phyloP scores from a whole-genome alignment of 805 yeast genomes.

The Suhomyces canberraensis region DNA sequence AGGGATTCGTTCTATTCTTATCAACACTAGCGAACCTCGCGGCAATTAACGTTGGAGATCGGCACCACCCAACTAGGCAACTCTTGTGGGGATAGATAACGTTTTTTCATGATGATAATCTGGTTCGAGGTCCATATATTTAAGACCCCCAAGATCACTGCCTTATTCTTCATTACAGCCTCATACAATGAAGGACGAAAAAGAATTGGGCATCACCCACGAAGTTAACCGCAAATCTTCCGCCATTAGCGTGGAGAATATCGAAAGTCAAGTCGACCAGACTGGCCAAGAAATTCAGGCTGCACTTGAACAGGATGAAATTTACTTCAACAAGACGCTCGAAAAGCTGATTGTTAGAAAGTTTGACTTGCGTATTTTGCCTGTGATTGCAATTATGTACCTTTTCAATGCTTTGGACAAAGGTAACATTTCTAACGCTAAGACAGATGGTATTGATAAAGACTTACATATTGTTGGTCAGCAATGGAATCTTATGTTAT shows the following conservation, averaged over 20 bases:
- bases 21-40: neutral
- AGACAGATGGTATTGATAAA: conserved; percentile 42
- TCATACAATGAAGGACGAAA: conserved; percentile 6
- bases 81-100: conserved; percentile 1
- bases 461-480: conserved; percentile 41
- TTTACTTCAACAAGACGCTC: conserved; percentile 14
- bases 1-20: neutral
- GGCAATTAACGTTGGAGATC: neutral
- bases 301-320: conserved; percentile 1
- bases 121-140: too few relatives aligned
- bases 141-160: too few relatives aligned
- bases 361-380: conserved; percentile 43
- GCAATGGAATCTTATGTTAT: conserved; percentile 45
- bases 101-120: too few relatives aligned
- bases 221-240: conserved; percentile 7
- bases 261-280: neutral
- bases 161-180: too few relatives aligned
- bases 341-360: conserved; percentile 37
- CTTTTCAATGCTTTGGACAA: conserved; percentile 48
- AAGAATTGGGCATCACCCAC: conserved; percentile 5
- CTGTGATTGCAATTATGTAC: conserved; percentile 44
- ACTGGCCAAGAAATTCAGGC: neutral
- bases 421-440: conserved; percentile 49
- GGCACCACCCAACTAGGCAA: neutral
- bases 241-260: conserved; percentile 5